Evolutionary conservation across 1,284 basidiomycete species (phyloP).

Genomic region (Boletellus dicymbophilus): DNA sequence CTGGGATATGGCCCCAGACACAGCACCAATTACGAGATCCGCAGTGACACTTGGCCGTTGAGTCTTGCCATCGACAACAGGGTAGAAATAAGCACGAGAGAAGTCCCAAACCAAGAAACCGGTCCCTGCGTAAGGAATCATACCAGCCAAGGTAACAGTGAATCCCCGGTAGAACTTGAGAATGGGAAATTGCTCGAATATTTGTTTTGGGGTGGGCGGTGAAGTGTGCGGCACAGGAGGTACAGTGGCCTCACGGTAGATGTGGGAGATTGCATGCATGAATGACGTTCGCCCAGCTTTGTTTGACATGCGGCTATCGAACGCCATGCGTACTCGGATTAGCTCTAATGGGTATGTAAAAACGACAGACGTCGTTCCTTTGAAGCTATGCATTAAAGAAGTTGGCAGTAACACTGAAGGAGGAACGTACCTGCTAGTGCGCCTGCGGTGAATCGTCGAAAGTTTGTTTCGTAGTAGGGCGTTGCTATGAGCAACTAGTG

Average conservation of each 20-base stretch:
- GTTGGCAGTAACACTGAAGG: neutral
- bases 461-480: constrained; percentile 74
- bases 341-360: constrained; percentile 96
- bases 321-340: constrained; percentile 95
- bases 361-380: constrained; percentile 87
- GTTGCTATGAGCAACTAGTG: constrained; percentile 81
- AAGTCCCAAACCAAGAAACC: constrained; percentile 94
- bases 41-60: constrained; percentile 48
- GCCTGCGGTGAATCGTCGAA: constrained; percentile 87
- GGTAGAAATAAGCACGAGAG: constrained; percentile 69
- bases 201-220: constrained; percentile 25
- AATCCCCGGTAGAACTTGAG: constrained; percentile 98
- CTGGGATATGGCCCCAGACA: constrained; percentile 90
- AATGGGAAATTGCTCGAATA: constrained; percentile 63
- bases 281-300: constrained; percentile 56
- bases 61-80: constrained; percentile 38
- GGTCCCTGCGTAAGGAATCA: constrained; percentile 97
- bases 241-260: constrained; percentile 70
- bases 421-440: constrained; percentile 72
- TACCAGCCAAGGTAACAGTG: constrained; percentile 86
- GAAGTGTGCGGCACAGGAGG: constrained; percentile 28
- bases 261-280: constrained; percentile 57
- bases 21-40: constrained; percentile 82
- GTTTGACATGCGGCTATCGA: constrained; percentile 62
- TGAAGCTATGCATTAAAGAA: neutral